Evolutionary conservation across 2,329 filamentous ascomycete species (phyloP).

Genomic region (Macrophomina phaseolina): DNA sequence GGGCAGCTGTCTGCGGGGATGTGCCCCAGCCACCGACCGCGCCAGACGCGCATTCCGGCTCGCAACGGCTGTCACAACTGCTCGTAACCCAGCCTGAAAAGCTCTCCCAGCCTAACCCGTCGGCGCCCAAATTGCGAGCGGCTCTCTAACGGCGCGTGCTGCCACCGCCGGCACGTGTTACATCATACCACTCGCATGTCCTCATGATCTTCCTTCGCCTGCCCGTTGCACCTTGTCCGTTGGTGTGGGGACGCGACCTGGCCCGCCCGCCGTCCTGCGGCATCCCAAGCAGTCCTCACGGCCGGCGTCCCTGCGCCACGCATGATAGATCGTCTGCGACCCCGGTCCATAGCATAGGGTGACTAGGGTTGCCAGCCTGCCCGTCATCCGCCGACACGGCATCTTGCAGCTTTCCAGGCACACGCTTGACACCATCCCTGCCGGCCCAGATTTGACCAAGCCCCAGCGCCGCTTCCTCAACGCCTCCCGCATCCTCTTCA

Average conservation of each 20-base stretch:
- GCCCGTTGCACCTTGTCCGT: slow-evolving; percentile 3
- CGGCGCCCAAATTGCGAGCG: slow-evolving; percentile 18
- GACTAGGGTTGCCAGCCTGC: slow-evolving; percentile 13
- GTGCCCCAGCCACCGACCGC: slow-evolving; percentile 16
- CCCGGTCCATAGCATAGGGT: slow-evolving; percentile 11
- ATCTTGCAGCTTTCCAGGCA: not conserved
- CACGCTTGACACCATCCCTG: slow-evolving; percentile 5
- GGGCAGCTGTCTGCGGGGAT: slow-evolving; percentile 15
- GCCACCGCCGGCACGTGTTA: slow-evolving; percentile 18
- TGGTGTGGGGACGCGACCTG: not conserved
- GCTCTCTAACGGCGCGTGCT: slow-evolving; percentile 11
- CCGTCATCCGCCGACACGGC: slow-evolving; percentile 15
- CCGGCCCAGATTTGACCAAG: not conserved
- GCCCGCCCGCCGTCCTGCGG: slow-evolving; percentile 17
- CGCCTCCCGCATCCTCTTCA: not conserved
- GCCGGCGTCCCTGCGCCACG: slow-evolving; percentile 15
- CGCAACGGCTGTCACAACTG: slow-evolving; percentile 11
- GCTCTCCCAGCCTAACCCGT: slow-evolving; percentile 1
- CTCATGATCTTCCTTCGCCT: slow-evolving; percentile 20
- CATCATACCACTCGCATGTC: slow-evolving; percentile 25
- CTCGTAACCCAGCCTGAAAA: not conserved
- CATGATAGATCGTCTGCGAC: slow-evolving; percentile 15
- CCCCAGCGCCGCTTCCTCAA: not conserved
- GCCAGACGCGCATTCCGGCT: slow-evolving; percentile 20
- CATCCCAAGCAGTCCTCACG: not conserved